A percentile compares a stretch with the other conserved stretches of the same genome.
Evolutionary conservation across 179 eudicot genomes (phyloP).

Genomic region (Corrigiola litoralis): DNA sequence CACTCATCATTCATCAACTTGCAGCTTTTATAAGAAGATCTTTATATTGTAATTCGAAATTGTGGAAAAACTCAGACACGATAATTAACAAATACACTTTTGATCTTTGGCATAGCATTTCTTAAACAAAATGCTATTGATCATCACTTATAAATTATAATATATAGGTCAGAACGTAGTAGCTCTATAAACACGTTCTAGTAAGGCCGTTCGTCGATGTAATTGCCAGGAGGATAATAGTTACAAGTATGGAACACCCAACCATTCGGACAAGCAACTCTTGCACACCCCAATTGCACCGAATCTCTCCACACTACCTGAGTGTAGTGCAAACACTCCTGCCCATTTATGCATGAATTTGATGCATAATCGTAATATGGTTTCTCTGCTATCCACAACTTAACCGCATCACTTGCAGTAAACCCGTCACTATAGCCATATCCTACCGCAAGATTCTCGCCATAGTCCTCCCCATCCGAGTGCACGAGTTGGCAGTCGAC

Average conservation of each 20-base stretch:
- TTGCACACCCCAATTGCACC: slow-evolving; percentile 52
- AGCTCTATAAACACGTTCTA: too few relatives aligned
- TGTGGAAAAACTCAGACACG: too few relatives aligned
- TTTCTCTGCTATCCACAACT: slow-evolving; percentile 38
- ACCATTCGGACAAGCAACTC: slow-evolving; percentile 41
- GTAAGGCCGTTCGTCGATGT: slow-evolving; percentile 42
- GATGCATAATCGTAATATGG: slow-evolving; percentile 18
- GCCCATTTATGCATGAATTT: slow-evolving; percentile 39
- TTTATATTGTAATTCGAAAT: too few relatives aligned
- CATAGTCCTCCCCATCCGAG: slow-evolving; percentile 33
- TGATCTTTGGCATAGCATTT: too few relatives aligned
- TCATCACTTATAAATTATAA: too few relatives aligned
- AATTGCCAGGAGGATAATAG: slow-evolving; percentile 72
- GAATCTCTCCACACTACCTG: slow-evolving; percentile 60
- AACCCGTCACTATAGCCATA: slow-evolving; percentile 21
- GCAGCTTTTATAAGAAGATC: too few relatives aligned
- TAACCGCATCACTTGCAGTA: slow-evolving; percentile 31
- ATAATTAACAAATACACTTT: too few relatives aligned
- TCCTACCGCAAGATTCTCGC: slow-evolving; percentile 41
- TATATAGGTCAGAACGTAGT: too few relatives aligned
- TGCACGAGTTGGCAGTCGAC: slow-evolving; percentile 30
- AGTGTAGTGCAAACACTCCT: slow-evolving; percentile 55
- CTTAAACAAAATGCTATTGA: too few relatives aligned
- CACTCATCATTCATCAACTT: too few relatives aligned
- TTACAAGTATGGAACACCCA: slow-evolving; percentile 49